A percentile compares a stretch with the other conserved stretches of the same genome.
Evolutionary conservation across 148 eudicot genomes (phyloP).

Genomic region (Fallopia convolvulus): DNA sequence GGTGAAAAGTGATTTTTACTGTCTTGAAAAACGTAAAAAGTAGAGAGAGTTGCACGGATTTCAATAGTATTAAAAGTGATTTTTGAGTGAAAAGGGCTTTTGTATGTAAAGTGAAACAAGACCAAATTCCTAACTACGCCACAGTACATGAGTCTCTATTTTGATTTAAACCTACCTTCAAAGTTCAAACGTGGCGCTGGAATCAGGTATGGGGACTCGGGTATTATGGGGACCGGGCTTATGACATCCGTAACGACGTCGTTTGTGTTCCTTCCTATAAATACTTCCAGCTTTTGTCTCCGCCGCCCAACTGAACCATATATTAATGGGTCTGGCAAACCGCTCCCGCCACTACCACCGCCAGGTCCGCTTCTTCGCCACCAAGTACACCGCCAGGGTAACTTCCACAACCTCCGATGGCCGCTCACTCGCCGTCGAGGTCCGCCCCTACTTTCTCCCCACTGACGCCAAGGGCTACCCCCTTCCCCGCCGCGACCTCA

Average conservation of each 20-base stretch:
- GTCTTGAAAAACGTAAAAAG: too few species aligned
- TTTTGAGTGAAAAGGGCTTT: too few species aligned
- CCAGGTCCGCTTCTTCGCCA: constrained; percentile 54
- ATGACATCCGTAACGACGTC: neutral
- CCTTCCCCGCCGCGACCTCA: constrained; percentile 80
- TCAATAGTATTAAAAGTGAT: too few species aligned
- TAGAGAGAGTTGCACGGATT: too few species aligned
- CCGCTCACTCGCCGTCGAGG: constrained; percentile 47
- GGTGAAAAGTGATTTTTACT: too few species aligned
- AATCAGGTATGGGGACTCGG: too few species aligned
- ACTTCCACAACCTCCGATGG: constrained; percentile 38
- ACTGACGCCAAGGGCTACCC: constrained; percentile 61
- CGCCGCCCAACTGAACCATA: neutral
- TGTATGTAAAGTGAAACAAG: too few species aligned
- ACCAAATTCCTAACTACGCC: too few species aligned
- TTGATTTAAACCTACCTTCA: too few species aligned
- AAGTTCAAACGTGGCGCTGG: too few species aligned
- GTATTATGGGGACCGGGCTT: too few species aligned
- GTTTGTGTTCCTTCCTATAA: neutral
- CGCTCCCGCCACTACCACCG: constrained; percentile 15
- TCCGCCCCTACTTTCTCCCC: constrained; percentile 31
- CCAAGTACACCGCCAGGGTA: constrained; percentile 67
- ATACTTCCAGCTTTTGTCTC: neutral
- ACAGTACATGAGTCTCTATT: too few species aligned
- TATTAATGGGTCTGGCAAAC: neutral